phyloP scores from a whole-genome alignment of 208 protist genomes.

The Wallacemonas collosoma region DNA sequence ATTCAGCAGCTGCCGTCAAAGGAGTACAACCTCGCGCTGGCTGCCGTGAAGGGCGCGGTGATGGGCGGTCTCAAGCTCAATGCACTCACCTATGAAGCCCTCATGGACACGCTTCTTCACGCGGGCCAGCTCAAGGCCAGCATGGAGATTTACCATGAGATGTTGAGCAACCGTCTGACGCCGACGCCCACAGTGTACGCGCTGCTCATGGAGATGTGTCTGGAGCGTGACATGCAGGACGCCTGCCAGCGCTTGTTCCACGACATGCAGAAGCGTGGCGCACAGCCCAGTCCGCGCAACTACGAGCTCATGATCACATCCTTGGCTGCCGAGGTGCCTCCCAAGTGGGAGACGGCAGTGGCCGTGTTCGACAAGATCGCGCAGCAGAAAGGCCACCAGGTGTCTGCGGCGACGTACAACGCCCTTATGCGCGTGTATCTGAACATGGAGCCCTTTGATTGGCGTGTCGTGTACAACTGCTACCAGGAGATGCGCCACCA shows the following conservation, averaged over 20 bases:
- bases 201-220: slow-evolving; percentile 77
- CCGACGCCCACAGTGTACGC: slow-evolving; percentile 78
- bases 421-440: slow-evolving; percentile 86
- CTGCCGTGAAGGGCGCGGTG: slow-evolving; percentile 67
- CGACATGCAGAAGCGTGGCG: slow-evolving; percentile 66
- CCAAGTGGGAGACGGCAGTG: slow-evolving; percentile 82
- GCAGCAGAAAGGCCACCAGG: slow-evolving; percentile 32
- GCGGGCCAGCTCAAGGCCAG: slow-evolving; percentile 74
- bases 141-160: slow-evolving; percentile 77
- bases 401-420: slow-evolving; percentile 82
- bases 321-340: slow-evolving; percentile 61
- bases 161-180: slow-evolving; percentile 58
- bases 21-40: slow-evolving; percentile 55
- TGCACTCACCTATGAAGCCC: slow-evolving; percentile 63
- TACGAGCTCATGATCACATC: slow-evolving; percentile 84
- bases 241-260: slow-evolving; percentile 69
- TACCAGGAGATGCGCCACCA: slow-evolving; percentile 80
- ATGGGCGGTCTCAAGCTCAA: slow-evolving; percentile 59
- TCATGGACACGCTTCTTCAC: slow-evolving; percentile 58
- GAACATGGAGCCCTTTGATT: slow-evolving; percentile 90
- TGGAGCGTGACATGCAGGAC: slow-evolving; percentile 65
- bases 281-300: slow-evolving; percentile 48
- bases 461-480: slow-evolving; percentile 90
- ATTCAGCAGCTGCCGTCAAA: slow-evolving; percentile 52
- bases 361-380: slow-evolving; percentile 83